phyloP scores from a whole-genome alignment of 495 filamentous ascomycete species.

The Neurospora tetraspora region DNA sequence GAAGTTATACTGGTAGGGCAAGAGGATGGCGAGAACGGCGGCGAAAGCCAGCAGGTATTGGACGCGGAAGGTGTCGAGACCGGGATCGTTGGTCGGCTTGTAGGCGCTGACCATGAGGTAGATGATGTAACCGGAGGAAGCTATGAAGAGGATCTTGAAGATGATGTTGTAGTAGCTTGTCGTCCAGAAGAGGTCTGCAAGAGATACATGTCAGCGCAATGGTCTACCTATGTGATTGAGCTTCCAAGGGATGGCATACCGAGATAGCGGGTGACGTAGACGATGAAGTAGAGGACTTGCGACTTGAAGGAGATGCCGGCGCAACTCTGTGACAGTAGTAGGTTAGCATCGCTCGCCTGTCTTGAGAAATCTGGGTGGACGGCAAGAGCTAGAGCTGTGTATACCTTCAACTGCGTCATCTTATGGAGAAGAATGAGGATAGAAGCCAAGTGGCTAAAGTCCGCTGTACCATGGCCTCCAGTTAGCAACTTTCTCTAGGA shows the following conservation, averaged over 20 bases:
- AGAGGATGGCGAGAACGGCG: slow-evolving; percentile 66
- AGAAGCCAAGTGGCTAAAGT: slow-evolving; percentile 90
- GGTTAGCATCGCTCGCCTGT: neutral
- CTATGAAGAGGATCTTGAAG: slow-evolving; percentile 94
- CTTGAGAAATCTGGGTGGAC: neutral
- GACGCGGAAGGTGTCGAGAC: slow-evolving; percentile 92
- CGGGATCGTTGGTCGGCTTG: slow-evolving; percentile 91
- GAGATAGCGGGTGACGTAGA: slow-evolving; percentile 88
- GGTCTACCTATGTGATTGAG: neutral
- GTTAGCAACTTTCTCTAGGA: slow-evolving; percentile 8
- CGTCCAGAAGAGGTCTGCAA: slow-evolving; percentile 78
- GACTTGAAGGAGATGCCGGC: slow-evolving; percentile 97
- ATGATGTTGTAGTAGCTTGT: slow-evolving; percentile 77
- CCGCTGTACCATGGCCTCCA: slow-evolving; percentile 42
- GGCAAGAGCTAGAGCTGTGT: slow-evolving; percentile 2
- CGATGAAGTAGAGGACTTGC: slow-evolving; percentile 83
- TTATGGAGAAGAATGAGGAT: slow-evolving; percentile 93
- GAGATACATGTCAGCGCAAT: neutral
- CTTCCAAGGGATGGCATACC: slow-evolving; percentile 35
- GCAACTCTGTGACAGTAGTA: slow-evolving; percentile 60
- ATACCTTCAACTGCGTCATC: slow-evolving; percentile 50
- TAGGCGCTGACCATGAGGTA: slow-evolving; percentile 95
- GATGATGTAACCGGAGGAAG: slow-evolving; percentile 79
- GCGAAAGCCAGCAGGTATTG: slow-evolving; percentile 81
- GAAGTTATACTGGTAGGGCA: slow-evolving; percentile 67